A percentile compares a stretch with the other conserved stretches of the same genome.
These are phyloP conservation scores for Ceratocystis variospora DNA, from an alignment of 2,329 filamentous ascomycete genomes.

Conservation along the genomic window DNA sequence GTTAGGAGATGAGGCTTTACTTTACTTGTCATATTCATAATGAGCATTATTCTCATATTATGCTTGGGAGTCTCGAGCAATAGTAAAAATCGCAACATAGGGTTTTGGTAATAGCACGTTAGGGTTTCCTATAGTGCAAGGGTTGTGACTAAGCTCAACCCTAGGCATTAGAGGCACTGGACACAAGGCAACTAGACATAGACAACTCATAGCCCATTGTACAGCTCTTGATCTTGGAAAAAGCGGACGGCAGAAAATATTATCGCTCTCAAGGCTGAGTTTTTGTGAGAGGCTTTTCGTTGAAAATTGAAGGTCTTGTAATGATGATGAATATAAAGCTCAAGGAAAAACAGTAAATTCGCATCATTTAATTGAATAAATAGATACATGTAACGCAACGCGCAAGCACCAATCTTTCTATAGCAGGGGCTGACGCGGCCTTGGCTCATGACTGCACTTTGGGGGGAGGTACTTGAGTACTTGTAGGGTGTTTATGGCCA, in stretches of 20 bases:
- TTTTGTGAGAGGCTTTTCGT: not conserved
- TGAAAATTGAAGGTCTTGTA: not conserved
- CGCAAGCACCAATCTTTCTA: constrained; percentile 12
- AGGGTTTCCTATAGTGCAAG: too few relatives aligned
- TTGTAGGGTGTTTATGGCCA: not conserved
- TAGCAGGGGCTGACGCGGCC: constrained; percentile 10
- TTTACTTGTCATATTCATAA: not conserved
- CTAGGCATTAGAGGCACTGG: too few relatives aligned
- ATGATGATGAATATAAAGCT: not conserved
- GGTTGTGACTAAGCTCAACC: too few relatives aligned
- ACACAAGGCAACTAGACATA: too few relatives aligned
- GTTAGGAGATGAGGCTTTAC: not conserved
- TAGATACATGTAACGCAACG: constrained; percentile 10
- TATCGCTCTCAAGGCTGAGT: not conserved
- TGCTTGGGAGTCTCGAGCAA: not conserved
- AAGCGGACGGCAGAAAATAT: not conserved
- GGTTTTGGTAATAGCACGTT: too few relatives aligned
- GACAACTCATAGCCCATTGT: too few relatives aligned
- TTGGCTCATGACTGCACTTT: constrained; percentile 5
- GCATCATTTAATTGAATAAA: not conserved
- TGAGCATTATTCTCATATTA: not conserved
- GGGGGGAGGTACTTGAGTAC: not conserved
- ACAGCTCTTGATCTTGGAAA: too few relatives aligned
- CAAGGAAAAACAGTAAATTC: not conserved
- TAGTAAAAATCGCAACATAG: not conserved